These are phyloP conservation scores for Malbranchea zuffiana DNA, from an alignment of 2,329 filamentous ascomycete species.

Conservation along the genomic window DNA sequence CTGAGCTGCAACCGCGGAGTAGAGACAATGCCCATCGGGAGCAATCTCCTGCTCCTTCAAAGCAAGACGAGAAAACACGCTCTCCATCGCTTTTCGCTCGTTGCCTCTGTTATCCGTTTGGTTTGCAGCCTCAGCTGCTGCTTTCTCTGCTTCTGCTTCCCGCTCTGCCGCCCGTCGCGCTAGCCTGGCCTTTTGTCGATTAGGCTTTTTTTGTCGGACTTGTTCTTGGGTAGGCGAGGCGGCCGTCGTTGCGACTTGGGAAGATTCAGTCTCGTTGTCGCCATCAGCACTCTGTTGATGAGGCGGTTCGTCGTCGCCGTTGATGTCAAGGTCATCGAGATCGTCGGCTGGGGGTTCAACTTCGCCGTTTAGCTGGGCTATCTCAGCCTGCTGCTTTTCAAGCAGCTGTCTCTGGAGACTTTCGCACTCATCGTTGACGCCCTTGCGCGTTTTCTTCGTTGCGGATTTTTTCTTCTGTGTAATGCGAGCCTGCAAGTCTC, in stretches of 20 bases:
- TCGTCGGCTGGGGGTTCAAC: constrained; percentile 14
- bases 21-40: constrained; percentile 91
- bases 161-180: constrained; percentile 80
- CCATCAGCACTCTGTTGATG: neutral
- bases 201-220: constrained; percentile 56
- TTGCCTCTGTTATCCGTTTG: constrained; percentile 62
- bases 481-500: constrained; percentile 71
- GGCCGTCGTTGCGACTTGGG: neutral
- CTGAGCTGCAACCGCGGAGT: constrained; percentile 83
- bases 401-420: constrained; percentile 46
- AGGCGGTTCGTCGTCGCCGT: constrained; percentile 11
- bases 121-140: constrained; percentile 61
- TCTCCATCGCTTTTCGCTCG: constrained; percentile 61
- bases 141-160: constrained; percentile 55
- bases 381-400: constrained; percentile 43
- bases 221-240: neutral
- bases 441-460: constrained; percentile 66
- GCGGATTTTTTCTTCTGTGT: constrained; percentile 96
- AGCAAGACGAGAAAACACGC: constrained; percentile 50
- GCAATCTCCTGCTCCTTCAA: constrained; percentile 68
- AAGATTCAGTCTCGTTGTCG: constrained; percentile 7
- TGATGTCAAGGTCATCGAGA: constrained; percentile 26
- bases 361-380: constrained; percentile 36
- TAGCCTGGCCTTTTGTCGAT: constrained; percentile 81
- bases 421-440: constrained; percentile 57